Evolutionary conservation across 2,329 filamentous ascomycete genomes (phyloP), one percentile per base, ranked within the genome.

Genomic region (Aspergillus clavatus): DNA sequence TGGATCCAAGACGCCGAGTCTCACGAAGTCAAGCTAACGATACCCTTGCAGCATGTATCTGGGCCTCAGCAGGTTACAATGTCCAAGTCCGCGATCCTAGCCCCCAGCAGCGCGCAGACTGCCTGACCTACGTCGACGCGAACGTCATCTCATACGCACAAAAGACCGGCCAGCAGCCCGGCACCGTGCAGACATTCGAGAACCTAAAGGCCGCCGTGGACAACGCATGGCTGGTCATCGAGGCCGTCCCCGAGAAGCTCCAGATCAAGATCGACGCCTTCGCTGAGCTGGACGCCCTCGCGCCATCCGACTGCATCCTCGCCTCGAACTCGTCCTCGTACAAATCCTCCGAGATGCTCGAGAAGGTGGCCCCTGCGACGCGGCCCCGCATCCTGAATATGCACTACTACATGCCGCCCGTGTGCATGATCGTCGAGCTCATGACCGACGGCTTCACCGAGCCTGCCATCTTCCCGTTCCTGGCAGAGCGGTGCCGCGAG

Each of bases 161-260:
- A 3, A 47, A 55, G 3, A 61, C 61, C 2, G 54, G 51, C 19
- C 53, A 56, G 1, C 47, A 54, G 19, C 60, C 60, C 42, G 72
- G 70, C 1, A 57, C 47, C 1, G 55, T 62, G 0, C 42, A 56
- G 7, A 63, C 63, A 2, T 63, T 68, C n/a, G 60, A 67, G 5
- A 62, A 69, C 22, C 53, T 78, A 2, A 46, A 62, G 6, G 40
- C 53, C 0, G 71, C 75, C 0, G 69, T 79, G 4, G 41, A 57
- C 1, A 59, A 72, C 26, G 70, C 75, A 2, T 81, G 73, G 77
- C 63, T 79, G 5, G 72, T 78, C n/a, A 69, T 79, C 46, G 77
- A 78, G 57, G 74, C 71, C 11, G 70, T 80, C 0, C 77, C 75
- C 0, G 78, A 79, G 54, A 72, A 67, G 43, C 62, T 77, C 7